Evolutionary conservation across 768 basidiomycete genomes (phyloP).

Genomic region (Hericium rajendrae): DNA sequence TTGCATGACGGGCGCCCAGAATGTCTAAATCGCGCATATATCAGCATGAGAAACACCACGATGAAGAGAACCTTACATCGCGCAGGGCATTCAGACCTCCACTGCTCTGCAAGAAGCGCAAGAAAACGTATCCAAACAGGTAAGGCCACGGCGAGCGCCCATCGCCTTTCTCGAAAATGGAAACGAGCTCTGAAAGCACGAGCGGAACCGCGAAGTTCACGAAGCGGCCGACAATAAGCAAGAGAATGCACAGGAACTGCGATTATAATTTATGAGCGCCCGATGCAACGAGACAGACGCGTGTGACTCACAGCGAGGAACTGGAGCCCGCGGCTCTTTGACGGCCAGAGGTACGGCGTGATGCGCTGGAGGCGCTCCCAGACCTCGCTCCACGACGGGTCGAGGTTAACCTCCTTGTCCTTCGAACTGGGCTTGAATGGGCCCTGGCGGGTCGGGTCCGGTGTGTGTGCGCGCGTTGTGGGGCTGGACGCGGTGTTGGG

Average conservation of each 20-base stretch:
- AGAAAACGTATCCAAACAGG: constrained; percentile 54
- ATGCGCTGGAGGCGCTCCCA: constrained; percentile 55
- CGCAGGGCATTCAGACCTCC: constrained; percentile 67
- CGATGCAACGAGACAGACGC: constrained; percentile 16
- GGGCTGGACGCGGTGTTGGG: constrained; percentile 37
- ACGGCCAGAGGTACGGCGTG: constrained; percentile 80
- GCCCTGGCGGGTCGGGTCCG: constrained; percentile 19
- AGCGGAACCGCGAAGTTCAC: constrained; percentile 67
- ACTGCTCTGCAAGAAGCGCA: constrained; percentile 68
- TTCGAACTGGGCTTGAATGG: constrained; percentile 16
- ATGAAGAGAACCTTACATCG: constrained; percentile 18
- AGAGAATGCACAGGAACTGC: constrained; percentile 55
- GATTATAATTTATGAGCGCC: background rate
- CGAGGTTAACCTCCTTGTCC: constrained; percentile 43
- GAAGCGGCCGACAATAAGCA: constrained; percentile 67
- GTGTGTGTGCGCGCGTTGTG: constrained; percentile 35
- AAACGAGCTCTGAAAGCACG: constrained; percentile 57
- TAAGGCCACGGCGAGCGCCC: constrained; percentile 54
- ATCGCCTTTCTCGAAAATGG: constrained; percentile 38
- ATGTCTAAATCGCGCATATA: constrained; percentile 29
- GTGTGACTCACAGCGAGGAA: constrained; percentile 41
- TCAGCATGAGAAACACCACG: background rate
- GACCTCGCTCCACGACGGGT: constrained; percentile 67
- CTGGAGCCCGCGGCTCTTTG: constrained; percentile 55
- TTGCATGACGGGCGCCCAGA: constrained; percentile 88